phyloP scores from a whole-genome alignment of 768 basidiomycete species.

The Strobilomyces confusus region DNA sequence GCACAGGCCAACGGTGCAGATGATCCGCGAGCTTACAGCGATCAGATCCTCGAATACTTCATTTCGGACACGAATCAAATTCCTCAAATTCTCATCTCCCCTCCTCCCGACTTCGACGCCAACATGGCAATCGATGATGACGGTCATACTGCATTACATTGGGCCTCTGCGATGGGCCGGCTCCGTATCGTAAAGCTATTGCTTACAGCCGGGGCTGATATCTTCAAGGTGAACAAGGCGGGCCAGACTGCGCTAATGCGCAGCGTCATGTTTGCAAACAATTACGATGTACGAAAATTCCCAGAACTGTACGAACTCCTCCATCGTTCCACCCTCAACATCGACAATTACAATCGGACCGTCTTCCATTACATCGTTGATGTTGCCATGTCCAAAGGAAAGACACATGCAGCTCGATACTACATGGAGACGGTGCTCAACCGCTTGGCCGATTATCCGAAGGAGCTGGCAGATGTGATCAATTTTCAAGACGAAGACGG shows the following conservation, averaged over 20 bases:
- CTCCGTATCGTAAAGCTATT: constrained; percentile 93
- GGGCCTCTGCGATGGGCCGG: constrained; percentile 99
- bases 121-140: constrained; percentile 98
- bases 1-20: constrained; percentile 40
- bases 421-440: constrained; percentile 96
- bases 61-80: constrained; percentile 95
- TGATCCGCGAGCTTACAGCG: constrained; percentile 76
- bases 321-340: constrained; percentile 97
- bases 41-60: constrained; percentile 97
- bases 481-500: constrained; percentile 99
- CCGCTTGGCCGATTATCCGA: constrained; percentile 87
- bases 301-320: constrained; percentile 95
- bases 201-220: constrained; percentile 90
- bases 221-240: constrained; percentile 93
- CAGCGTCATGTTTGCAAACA: constrained; percentile 99
- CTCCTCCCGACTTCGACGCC: constrained; percentile 89
- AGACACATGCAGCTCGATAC: constrained; percentile 95
- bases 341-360: constrained; percentile 95
- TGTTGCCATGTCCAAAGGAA: constrained; percentile 95
- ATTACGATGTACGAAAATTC: constrained; percentile 98
- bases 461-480: constrained; percentile 95
- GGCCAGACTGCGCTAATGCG: constrained; percentile 99
- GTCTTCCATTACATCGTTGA: constrained; percentile 98
- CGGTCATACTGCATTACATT: constrained; percentile 93
- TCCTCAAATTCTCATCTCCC: constrained; percentile 80